Percentiles rank a stretch among this genome's conserved stretches.
These are phyloP conservation scores for Colletotrichum salicis DNA, from an alignment of 2,329 filamentous ascomycete species.

Conservation along the genomic window DNA sequence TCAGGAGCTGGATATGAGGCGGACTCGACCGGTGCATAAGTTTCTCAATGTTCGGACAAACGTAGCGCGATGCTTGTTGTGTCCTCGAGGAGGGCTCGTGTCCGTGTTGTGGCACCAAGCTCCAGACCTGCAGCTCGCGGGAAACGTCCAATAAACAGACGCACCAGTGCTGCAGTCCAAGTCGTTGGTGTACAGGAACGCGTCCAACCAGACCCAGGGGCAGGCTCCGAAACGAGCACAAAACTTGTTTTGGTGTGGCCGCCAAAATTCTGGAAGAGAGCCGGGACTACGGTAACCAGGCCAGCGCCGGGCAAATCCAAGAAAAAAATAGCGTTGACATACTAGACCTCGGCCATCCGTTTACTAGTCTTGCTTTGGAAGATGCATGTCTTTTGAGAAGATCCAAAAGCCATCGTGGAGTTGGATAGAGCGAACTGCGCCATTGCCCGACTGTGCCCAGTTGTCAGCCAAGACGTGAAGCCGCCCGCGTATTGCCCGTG, in stretches of 20 bases:
- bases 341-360: neutral
- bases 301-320: conserved; percentile 2
- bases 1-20: neutral
- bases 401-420: neutral
- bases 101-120: conserved; percentile 29
- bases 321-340: neutral
- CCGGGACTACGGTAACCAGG: neutral
- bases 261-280: neutral
- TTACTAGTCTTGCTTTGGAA: neutral
- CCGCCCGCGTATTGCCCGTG: neutral
- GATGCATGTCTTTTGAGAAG: neutral
- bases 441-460: neutral
- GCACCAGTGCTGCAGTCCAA: conserved; percentile 15
- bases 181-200: conserved; percentile 32
- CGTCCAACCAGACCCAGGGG: conserved; percentile 24
- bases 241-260: conserved; percentile 32
- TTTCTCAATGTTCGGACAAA: conserved; percentile 13
- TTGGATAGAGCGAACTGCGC: neutral
- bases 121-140: conserved; percentile 15
- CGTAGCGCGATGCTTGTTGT: conserved; percentile 1
- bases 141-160: conserved; percentile 18
- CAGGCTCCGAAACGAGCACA: conserved; percentile 3
- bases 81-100: conserved; percentile 29
- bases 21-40: neutral
- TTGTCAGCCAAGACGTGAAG: neutral